These are phyloP conservation scores for Bryoglossum gracile DNA, from an alignment of 495 filamentous ascomycete species.

Conservation along the genomic window DNA sequence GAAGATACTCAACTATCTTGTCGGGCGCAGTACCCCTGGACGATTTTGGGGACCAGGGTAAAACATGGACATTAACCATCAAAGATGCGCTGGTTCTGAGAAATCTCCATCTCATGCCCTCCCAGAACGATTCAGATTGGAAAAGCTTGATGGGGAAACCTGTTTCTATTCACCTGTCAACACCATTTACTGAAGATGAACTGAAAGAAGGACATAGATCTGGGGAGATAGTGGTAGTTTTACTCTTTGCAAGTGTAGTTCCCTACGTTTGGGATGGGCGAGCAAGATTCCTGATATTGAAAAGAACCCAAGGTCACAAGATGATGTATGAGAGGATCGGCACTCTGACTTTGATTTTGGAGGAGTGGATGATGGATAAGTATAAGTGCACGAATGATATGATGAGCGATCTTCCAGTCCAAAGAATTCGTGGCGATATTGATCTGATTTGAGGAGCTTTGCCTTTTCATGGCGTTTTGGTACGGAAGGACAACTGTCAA, in stretches of 20 bases:
- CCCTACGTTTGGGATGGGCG: background rate
- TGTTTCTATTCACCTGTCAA: background rate
- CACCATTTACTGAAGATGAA: background rate
- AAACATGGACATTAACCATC: background rate
- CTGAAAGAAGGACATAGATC: background rate
- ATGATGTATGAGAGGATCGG: background rate
- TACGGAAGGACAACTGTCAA: no score
- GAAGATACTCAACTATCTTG: background rate
- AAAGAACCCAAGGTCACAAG: background rate
- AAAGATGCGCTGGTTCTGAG: background rate
- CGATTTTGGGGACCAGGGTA: background rate
- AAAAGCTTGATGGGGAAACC: background rate
- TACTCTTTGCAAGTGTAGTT: background rate
- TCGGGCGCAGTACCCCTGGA: background rate
- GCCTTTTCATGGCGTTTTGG: no score
- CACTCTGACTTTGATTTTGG: background rate
- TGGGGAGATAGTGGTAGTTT: background rate
- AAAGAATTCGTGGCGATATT: conserved; percentile 1
- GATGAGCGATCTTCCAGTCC: background rate
- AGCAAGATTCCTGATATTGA: background rate
- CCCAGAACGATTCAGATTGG: background rate
- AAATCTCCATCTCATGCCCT: background rate
- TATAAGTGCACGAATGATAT: background rate
- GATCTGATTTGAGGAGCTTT: background rate
- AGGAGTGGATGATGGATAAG: conserved; percentile 2